Base-by-base conservation (phyloP, 345 rosid species). In the Microthlaspi erraticum region DNA sequence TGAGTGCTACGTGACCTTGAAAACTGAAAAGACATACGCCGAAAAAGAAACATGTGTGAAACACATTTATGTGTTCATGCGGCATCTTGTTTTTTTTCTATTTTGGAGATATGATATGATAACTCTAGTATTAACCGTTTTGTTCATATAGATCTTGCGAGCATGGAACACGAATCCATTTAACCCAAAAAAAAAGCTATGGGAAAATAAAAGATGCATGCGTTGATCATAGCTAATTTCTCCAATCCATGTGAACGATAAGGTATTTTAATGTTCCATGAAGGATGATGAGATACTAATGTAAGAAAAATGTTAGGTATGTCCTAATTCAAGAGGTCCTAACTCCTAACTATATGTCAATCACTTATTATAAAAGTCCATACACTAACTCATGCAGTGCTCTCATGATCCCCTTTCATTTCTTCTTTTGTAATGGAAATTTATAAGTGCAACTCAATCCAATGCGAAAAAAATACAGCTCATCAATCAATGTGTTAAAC, bases 331-430 rank as follows among this genome's bases (percentile, higher is more conserved):
- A 39, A 41, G 19, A 60, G 36, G 36, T 51, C 46, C n/a, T 17
- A 63, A 46, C 19, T 52, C 72, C 54, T 73, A 73, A 73, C 72
- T 16, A 58, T 66, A 66, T 74, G 72, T 50, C 72, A 74, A 23
- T 32, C 39, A 41, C 41, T 74, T 58, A 32, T 49, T 39, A 55
- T 50, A 33, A 52, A 43, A 60, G 73, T 51, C 58, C 42, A 63
- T 33, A 74, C 78, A 74, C 64, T 74, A 60, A 60, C 69, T 67
- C 68, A 38, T n/a, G n/a, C n/a, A n/a, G n/a, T 74, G 69, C 64
- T 39, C 57, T 31, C 58, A 74, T 67, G 7, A 60, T 74, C 49
- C n/a, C 45, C 38, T 64, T 36, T 55, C 2, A 14, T 51, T 57
- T 52, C 73, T 67, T 74, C 23, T 74, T 60, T 17, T 74, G 68